phyloP scores from a whole-genome alignment of 257 asterid species.

The Nicotiana obtusifolia region DNA sequence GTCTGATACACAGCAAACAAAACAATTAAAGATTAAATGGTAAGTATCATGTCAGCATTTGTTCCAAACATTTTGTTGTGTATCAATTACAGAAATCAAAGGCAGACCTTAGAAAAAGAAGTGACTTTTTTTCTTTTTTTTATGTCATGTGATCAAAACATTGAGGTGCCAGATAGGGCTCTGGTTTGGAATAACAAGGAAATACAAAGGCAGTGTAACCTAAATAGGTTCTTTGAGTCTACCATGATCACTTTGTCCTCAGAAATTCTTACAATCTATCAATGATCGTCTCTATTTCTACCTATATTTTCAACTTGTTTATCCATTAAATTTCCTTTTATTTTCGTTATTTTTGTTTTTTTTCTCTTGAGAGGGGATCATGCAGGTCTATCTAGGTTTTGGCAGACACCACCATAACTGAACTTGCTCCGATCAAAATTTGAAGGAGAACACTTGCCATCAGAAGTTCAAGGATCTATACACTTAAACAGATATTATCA shows the following conservation, averaged over 20 bases:
- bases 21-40: neutral
- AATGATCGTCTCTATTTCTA: neutral
- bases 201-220: neutral
- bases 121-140: neutral
- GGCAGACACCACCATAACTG: neutral
- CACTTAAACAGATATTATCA: neutral
- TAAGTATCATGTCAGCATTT: neutral
- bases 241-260: neutral
- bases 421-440: neutral
- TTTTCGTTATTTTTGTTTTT: no score
- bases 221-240: neutral
- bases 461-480: neutral
- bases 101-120: neutral
- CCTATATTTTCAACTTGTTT: neutral
- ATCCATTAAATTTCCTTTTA: neutral
- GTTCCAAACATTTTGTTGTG: neutral
- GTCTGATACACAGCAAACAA: neutral
- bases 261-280: neutral
- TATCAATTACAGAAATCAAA: conserved; percentile 1
- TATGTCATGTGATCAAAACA: neutral
- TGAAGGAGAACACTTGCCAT: neutral
- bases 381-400: neutral
- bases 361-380: neutral
- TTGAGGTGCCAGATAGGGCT: neutral
- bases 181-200: neutral